Evolutionary conservation across 345 rosid genomes (phyloP).

Genomic region (Firmiana major): DNA sequence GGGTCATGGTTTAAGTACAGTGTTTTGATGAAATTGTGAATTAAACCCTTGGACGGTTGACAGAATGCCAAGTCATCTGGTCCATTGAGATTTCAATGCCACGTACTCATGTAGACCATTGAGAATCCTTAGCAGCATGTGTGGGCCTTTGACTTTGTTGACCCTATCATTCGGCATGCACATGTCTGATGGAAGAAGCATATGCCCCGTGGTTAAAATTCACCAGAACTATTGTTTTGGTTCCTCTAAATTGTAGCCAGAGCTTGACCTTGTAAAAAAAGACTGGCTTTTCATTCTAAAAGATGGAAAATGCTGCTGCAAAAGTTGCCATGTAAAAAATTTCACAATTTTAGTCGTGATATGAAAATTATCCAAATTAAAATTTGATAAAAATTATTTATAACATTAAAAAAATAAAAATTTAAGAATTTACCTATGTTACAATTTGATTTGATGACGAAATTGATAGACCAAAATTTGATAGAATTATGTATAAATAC

Average conservation of each 20-base stretch:
- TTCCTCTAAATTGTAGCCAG: neutral
- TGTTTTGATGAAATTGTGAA: conserved; percentile 19
- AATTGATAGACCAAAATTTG: too few species aligned
- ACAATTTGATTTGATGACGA: too few species aligned
- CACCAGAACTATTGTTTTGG: neutral
- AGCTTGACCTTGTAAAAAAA: neutral
- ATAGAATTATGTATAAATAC: too few species aligned
- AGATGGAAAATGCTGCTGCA: neutral
- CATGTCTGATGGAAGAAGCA: neutral
- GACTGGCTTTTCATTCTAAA: neutral
- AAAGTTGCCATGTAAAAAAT: too few species aligned
- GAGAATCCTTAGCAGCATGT: neutral
- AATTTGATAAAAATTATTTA: too few species aligned
- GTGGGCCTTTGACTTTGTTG: neutral
- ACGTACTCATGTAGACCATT: neutral
- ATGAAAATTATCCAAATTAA: too few species aligned
- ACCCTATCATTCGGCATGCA: neutral
- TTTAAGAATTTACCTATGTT: too few species aligned
- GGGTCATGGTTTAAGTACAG: conserved; percentile 22
- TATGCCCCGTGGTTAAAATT: neutral
- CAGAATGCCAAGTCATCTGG: conserved; percentile 21
- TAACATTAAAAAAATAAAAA: too few species aligned
- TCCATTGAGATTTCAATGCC: conserved; percentile 2
- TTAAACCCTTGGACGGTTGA: conserved; percentile 11
- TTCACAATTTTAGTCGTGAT: too few species aligned